Evolutionary conservation across 2,329 filamentous ascomycete genomes (phyloP).

Genomic region (Monosporascus ibericus): DNA sequence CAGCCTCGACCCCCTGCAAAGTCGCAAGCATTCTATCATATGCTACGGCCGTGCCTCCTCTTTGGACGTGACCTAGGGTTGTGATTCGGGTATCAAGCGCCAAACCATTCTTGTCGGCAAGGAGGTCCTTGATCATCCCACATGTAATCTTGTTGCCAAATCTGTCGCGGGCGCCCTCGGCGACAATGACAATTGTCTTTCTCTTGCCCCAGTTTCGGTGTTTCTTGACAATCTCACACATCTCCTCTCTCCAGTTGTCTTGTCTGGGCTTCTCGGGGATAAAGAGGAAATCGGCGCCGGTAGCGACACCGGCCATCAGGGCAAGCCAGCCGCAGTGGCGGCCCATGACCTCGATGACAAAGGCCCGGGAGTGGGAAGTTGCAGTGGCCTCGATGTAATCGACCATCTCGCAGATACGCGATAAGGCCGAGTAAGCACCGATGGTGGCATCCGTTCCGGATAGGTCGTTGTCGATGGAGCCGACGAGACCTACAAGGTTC

Average conservation of each 20-base stretch:
- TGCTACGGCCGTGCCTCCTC: constrained; percentile 84
- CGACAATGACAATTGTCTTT: constrained; percentile 96
- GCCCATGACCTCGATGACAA: constrained; percentile 98
- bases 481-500: constrained; percentile 94
- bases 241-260: constrained; percentile 83
- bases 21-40: constrained; percentile 94
- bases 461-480: constrained; percentile 97
- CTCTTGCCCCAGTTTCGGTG: constrained; percentile 87
- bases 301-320: constrained; percentile 91
- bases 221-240: constrained; percentile 70
- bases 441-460: constrained; percentile 96
- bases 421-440: constrained; percentile 89
- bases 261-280: constrained; percentile 89
- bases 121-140: constrained; percentile 75
- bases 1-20: constrained; percentile 88
- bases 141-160: constrained; percentile 79
- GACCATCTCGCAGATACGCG: constrained; percentile 89
- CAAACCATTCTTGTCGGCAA: constrained; percentile 71
- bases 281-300: constrained; percentile 93
- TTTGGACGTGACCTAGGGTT: constrained; percentile 93
- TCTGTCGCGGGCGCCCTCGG: constrained; percentile 85
- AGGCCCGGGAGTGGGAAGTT: constrained; percentile 88
- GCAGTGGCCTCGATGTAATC: constrained; percentile 97
- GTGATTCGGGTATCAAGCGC: constrained; percentile 89
- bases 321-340: constrained; percentile 97